Percentiles rank a stretch among this genome's conserved stretches.
Evolutionary conservation across 441 rosid genomes (phyloP).

Genomic region (Gossypium gossypioides): DNA sequence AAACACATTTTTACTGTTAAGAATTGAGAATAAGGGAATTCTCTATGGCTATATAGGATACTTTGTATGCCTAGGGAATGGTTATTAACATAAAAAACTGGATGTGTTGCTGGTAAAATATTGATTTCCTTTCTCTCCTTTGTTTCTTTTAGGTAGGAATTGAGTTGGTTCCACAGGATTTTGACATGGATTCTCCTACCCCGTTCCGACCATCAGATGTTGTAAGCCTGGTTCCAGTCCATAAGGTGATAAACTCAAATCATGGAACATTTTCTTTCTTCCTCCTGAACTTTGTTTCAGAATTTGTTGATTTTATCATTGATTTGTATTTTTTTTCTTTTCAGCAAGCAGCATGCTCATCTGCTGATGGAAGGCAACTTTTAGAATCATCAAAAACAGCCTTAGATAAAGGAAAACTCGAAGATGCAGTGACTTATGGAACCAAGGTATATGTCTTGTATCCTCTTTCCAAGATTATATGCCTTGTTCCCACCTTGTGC

Average conservation of each 20-base stretch:
- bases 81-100: neutral
- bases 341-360: constrained; percentile 63
- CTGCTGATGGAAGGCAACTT: constrained; percentile 75
- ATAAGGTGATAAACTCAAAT: constrained; percentile 37
- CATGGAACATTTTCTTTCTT: neutral
- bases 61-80: neutral
- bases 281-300: neutral
- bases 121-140: constrained; percentile 1
- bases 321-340: constrained; percentile 17
- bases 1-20: neutral
- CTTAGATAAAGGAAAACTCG: constrained; percentile 71
- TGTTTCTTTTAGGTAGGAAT: constrained; percentile 42
- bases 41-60: neutral
- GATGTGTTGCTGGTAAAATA: neutral
- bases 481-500: neutral
- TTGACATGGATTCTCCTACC: constrained; percentile 59
- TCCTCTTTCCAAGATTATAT: constrained; percentile 7
- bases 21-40: constrained; percentile 1
- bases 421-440: constrained; percentile 71
- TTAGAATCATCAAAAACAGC: constrained; percentile 73
- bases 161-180: constrained; percentile 64
- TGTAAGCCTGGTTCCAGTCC: constrained; percentile 57
- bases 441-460: constrained; percentile 36
- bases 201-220: constrained; percentile 57
- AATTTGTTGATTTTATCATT: constrained; percentile 7